A percentile compares a stretch with the other conserved stretches of the same genome.
Conservation (phyloP, 129 eudicot genomes). For the Centaurea solstitialis region DNA sequence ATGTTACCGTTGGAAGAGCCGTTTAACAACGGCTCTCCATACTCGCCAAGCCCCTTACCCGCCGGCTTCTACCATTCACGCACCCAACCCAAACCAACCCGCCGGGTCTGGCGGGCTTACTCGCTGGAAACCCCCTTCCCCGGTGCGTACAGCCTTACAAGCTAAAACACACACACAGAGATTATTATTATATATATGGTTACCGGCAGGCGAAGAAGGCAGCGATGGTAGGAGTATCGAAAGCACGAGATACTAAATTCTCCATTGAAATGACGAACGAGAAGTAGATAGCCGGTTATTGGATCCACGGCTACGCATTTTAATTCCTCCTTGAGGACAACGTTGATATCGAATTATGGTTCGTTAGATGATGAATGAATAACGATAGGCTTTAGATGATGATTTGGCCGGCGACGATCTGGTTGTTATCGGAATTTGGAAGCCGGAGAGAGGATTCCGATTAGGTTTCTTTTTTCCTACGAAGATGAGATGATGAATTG, state of each 20-base stretch:
- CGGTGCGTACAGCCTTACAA: too few relatives aligned
- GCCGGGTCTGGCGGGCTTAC: too few relatives aligned
- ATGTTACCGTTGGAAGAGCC: too few relatives aligned
- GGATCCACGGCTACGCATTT: conserved; percentile 73
- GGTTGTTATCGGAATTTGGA: not conserved
- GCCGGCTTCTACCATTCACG: too few relatives aligned
- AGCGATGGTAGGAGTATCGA: conserved; percentile 83
- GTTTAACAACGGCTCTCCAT: too few relatives aligned
- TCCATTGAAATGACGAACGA: conserved; percentile 48
- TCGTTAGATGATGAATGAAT: not conserved
- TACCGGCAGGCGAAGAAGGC: conserved; percentile 76
- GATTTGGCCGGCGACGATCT: conserved; percentile 17
- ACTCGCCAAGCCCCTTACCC: too few relatives aligned
- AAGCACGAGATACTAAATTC: conserved; percentile 51
- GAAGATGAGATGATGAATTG: too few relatives aligned
- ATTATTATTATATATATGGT: not conserved
- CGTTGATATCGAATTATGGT: not conserved
- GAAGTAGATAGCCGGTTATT: conserved; percentile 52
- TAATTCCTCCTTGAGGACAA: conserved; percentile 3
- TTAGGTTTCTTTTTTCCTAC: not conserved
- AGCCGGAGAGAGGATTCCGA: not conserved
- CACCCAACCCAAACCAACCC: too few relatives aligned
- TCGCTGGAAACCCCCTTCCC: too few relatives aligned
- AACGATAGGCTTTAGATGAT: not conserved
- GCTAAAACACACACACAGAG: not conserved